These are phyloP conservation scores for Brassica carinata DNA, from an alignment of 345 rosid species.

Conservation along the genomic window DNA sequence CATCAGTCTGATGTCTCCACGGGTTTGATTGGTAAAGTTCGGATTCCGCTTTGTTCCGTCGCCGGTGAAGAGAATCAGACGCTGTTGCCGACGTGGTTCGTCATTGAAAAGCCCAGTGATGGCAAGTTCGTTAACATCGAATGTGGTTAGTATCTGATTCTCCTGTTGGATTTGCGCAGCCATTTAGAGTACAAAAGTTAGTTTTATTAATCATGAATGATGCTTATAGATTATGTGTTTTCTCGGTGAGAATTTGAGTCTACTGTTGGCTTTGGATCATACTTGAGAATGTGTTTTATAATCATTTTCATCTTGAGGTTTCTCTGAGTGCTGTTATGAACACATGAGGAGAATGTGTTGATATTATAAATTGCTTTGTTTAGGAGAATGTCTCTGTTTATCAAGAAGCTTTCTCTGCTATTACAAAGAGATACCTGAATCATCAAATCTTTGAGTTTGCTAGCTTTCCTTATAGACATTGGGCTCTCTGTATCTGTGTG, in stretches of 20 bases:
- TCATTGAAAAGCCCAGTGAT: conserved; percentile 49
- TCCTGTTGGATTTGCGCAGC: background rate
- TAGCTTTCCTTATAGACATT: background rate
- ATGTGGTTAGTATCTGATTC: conserved; percentile 53
- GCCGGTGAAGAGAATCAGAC: conserved; percentile 55
- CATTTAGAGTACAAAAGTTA: background rate
- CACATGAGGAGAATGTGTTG: conserved; percentile 12
- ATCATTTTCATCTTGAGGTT: background rate
- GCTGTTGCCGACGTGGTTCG: conserved; percentile 81
- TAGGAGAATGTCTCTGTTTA: background rate
- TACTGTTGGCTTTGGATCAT: background rate
- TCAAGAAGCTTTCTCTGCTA: background rate
- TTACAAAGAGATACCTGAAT: conserved; percentile 1
- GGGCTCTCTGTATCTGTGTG: conserved; percentile 8
- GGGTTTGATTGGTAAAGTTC: conserved; percentile 56
- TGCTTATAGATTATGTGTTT: conserved; percentile 6
- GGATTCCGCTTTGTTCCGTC: conserved; percentile 56
- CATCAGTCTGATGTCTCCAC: conserved; percentile 47
- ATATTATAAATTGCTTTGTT: background rate
- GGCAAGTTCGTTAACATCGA: conserved; percentile 53
- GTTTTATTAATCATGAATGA: background rate
- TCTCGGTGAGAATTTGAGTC: background rate
- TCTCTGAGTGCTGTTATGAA: background rate
- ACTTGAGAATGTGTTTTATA: background rate
- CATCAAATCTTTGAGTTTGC: conserved; percentile 6